phyloP scores from a whole-genome alignment of 176 grass and related monocot species.

The Melocanna baccifera region DNA sequence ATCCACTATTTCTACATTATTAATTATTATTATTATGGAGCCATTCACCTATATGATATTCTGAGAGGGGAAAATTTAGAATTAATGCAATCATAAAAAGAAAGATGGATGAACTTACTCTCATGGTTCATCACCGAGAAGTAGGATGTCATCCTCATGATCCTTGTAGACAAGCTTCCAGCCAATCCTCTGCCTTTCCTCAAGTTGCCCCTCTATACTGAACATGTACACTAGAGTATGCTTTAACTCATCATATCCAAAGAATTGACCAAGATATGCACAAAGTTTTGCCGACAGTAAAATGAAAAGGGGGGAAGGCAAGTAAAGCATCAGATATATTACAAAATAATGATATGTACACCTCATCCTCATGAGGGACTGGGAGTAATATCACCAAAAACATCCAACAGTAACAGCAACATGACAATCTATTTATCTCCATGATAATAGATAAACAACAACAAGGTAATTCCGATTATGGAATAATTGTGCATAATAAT shows the following conservation, averaged over 20 bases:
- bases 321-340: background rate
- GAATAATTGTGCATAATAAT: background rate
- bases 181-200: slow-evolving; percentile 58
- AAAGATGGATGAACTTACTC: slow-evolving; percentile 52
- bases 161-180: slow-evolving; percentile 71
- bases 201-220: slow-evolving; percentile 66
- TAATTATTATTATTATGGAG: background rate
- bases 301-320: no score
- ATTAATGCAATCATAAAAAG: background rate
- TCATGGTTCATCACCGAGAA: slow-evolving; percentile 74
- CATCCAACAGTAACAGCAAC: background rate
- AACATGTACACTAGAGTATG: slow-evolving; percentile 55
- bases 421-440: background rate
- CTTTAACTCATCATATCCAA: slow-evolving; percentile 56
- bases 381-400: background rate
- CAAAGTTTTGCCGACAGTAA: no score
- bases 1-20: no score
- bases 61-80: background rate
- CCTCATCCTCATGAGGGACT: background rate
- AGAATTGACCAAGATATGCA: slow-evolving; percentile 47
- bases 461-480: background rate
- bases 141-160: slow-evolving; percentile 62
- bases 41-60: no score
- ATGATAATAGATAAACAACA: background rate
- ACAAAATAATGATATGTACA: background rate